phyloP scores from a whole-genome alignment of 2,329 filamentous ascomycete genomes.

The Fusarium nygamai region DNA sequence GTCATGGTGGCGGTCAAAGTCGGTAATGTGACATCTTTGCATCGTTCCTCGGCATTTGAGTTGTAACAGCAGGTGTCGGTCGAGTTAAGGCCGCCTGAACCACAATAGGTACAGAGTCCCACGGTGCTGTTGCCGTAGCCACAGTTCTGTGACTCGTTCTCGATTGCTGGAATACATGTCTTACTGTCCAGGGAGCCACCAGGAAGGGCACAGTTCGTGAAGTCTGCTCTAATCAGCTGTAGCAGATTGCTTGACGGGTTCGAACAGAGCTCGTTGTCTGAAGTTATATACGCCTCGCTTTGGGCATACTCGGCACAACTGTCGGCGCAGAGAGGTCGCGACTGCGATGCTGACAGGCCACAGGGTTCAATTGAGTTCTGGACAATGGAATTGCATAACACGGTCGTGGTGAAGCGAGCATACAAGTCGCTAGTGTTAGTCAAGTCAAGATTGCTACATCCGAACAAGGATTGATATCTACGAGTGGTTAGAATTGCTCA shows the following conservation, averaged over 20 bases:
- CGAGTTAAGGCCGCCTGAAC: constrained; percentile 83
- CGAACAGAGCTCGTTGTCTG: constrained; percentile 78
- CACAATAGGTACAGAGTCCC: constrained; percentile 89
- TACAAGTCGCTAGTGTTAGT: constrained; percentile 85
- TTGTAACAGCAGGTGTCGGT: constrained; percentile 96
- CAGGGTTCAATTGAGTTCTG: constrained; percentile 85
- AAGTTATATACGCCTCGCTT: constrained; percentile 86
- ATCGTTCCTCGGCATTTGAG: constrained; percentile 77
- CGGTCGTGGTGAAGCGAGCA: constrained; percentile 90
- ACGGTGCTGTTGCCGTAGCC: constrained; percentile 78
- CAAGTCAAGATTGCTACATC: constrained; percentile 81
- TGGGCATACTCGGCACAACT: constrained; percentile 87
- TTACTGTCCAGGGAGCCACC: constrained; percentile 78
- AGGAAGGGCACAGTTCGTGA: constrained; percentile 87
- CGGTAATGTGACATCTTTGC: constrained; percentile 80
- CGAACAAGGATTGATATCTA: constrained; percentile 84
- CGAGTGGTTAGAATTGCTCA: constrained; percentile 13
- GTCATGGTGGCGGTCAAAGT: constrained; percentile 75
- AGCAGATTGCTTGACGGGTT: constrained; percentile 72
- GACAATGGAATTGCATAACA: constrained; percentile 92
- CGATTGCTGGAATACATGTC: constrained; percentile 77
- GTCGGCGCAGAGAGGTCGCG: constrained; percentile 85
- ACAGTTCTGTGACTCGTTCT: constrained; percentile 88
- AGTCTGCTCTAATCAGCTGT: constrained; percentile 87
- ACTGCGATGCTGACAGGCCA: constrained; percentile 68